These are phyloP conservation scores for Aquilaria sinensis DNA, from an alignment of 345 rosid genomes.

Conservation along the genomic window DNA sequence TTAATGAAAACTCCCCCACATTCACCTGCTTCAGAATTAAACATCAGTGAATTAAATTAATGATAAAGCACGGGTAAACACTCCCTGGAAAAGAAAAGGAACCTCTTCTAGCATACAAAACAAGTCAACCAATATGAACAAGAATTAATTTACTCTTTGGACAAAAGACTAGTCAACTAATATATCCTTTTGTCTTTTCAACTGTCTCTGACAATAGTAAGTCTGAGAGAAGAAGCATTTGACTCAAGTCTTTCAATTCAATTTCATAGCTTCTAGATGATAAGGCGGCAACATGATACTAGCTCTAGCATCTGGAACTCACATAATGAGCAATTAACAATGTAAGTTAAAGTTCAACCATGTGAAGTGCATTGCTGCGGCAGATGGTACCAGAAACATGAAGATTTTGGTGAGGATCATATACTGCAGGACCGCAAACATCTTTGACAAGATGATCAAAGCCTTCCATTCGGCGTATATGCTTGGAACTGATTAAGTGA, in stretches of 20 bases:
- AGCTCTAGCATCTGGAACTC: not conserved
- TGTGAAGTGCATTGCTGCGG: not conserved
- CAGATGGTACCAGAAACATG: slow-evolving; percentile 31
- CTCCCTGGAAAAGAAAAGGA: no score
- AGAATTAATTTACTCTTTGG: not conserved
- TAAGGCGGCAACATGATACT: not conserved
- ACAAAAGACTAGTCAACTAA: not conserved
- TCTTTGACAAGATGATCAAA: slow-evolving; percentile 15
- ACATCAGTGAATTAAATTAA: slow-evolving; percentile 3
- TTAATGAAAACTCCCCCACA: slow-evolving; percentile 16
- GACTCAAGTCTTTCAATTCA: no score
- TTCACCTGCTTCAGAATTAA: slow-evolving; percentile 15
- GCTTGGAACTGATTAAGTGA: slow-evolving; percentile 36
- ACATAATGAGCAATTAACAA: not conserved
- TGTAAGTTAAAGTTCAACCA: not conserved
- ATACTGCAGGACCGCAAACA: slow-evolving; percentile 13
- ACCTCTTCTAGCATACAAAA: no score
- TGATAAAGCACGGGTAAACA: not conserved
- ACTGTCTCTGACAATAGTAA: no score
- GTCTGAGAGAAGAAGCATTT: no score
- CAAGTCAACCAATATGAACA: not conserved
- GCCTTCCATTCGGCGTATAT: slow-evolving; percentile 31
- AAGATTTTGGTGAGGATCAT: slow-evolving; percentile 7
- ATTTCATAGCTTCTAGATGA: no score
- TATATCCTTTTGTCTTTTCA: no score